Base-by-base conservation (phyloP, 1,139 yeast genomes). In the Lodderomyces oxycetoniae region DNA sequence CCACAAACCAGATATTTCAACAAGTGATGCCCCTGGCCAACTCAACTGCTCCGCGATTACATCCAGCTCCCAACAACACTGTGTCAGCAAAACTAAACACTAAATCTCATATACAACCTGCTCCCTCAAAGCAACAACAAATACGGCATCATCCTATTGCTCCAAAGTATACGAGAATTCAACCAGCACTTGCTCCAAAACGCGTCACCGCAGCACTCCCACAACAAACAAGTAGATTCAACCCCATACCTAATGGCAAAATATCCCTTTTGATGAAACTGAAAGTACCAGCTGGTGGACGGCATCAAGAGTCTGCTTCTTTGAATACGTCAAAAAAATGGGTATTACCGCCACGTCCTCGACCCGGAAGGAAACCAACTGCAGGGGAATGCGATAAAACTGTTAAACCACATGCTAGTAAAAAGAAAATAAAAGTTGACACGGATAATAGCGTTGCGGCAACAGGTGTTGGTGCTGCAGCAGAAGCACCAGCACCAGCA, bases 341-440 rank as follows among this genome's bases (percentile, higher is more conserved):
- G 84, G 78, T 77, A 2, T 54, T 77, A 28, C 84, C 83, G 2
- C 83, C 83, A 2, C 56, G 83, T 35, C 82, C 83, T 2, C 63
- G 80, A 35, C 79, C 81, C 0, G 81, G 81, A 9, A 58, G 81
- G 33, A 70, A 71, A 45, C 75, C 76, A 4, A 53, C 48, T 3
- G 36, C 30, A 10, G 48, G 39, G 6, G 47, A 39, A 44, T 9
- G 43, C 36, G 6, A 42, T 36, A 19, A 30, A 26, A 19, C 28
- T 4, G 14, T 16, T 4, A 31, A 31, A 15, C 11, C 27, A 8
- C 35, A 11, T 12, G 17, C 16, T 7, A 11, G 17, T 4, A 46
- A 47, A 30, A 43, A 40, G 40, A 40, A 45, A 34, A 32, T 39
- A 11, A 46, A 42, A 28, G 32, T n/a, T n/a, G n/a, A n/a, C n/a